Evolutionary conservation across 257 asterid genomes (phyloP).

Genomic region (Solanum verrucosum): DNA sequence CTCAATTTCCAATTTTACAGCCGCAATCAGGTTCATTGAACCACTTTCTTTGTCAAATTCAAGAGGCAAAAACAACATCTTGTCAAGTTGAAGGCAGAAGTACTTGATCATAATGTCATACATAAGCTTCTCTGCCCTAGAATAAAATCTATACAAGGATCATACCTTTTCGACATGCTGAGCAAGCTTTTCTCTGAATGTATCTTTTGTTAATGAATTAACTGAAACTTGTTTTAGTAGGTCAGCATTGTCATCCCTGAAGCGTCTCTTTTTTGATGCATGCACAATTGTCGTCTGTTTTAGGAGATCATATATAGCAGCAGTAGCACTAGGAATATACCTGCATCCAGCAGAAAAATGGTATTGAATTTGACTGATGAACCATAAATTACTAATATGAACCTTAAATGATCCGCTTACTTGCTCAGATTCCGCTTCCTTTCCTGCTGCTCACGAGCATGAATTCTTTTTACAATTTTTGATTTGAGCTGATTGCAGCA

Average conservation of each 20-base stretch:
- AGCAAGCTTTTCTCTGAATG: conserved; percentile 65
- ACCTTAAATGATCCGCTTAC: conserved; percentile 26
- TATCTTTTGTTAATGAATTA: conserved; percentile 41
- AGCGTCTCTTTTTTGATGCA: conserved; percentile 57
- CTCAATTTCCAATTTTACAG: background rate
- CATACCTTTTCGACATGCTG: conserved; percentile 77
- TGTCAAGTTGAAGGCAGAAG: background rate
- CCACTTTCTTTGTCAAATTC: background rate
- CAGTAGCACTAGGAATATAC: conserved; percentile 70
- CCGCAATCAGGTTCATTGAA: background rate
- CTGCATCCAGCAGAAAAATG: conserved; percentile 26
- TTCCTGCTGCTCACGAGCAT: conserved; percentile 98
- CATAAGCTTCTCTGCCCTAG: background rate
- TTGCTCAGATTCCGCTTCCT: conserved; percentile 80
- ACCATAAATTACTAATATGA: conserved; percentile 5
- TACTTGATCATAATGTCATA: background rate
- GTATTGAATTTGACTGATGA: conserved; percentile 2
- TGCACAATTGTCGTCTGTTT: conserved; percentile 49
- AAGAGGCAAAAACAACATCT: background rate
- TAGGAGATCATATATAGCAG: conserved; percentile 59
- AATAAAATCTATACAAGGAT: background rate
- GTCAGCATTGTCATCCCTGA: conserved; percentile 43
- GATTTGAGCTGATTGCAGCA: conserved; percentile 74
- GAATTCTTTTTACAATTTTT: conserved; percentile 78
- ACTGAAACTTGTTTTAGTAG: conserved; percentile 55